phyloP scores from a whole-genome alignment of 805 yeast genomes.

The Candida ortonii region DNA sequence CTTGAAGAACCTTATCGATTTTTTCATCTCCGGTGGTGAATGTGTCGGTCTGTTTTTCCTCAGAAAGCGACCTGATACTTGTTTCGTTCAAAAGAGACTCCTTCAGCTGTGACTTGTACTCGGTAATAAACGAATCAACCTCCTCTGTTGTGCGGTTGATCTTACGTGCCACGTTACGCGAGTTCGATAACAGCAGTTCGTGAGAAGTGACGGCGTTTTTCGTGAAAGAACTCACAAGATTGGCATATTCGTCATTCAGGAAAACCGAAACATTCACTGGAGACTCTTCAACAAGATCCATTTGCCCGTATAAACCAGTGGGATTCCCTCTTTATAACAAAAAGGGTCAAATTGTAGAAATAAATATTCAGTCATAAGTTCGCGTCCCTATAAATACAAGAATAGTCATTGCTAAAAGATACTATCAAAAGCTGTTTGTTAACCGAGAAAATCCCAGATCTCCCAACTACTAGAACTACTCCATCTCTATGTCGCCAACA shows the following conservation, averaged over 20 bases:
- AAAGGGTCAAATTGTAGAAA: not conserved
- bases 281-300: conserved; percentile 5
- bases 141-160: conserved; percentile 35
- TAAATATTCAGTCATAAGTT: not conserved
- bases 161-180: conserved; percentile 33
- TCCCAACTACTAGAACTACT: conserved; percentile 2
- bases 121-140: conserved; percentile 18
- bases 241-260: conserved; percentile 24
- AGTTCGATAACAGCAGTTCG: conserved; percentile 40
- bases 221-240: conserved; percentile 29
- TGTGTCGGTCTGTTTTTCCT: not conserved
- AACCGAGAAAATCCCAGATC: no score
- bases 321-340: not conserved
- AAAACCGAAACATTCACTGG: not conserved
- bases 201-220: conserved; percentile 34
- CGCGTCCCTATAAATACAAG: not conserved
- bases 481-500: conserved; percentile 40
- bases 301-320: no score
- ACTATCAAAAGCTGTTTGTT: no score
- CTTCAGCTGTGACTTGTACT: conserved; percentile 12
- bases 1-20: conserved; percentile 47
- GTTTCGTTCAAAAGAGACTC: conserved; percentile 2
- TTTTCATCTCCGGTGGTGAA: conserved; percentile 53
- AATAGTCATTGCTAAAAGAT: not conserved
- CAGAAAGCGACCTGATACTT: conserved; percentile 1